Evolutionary conservation across 192 early-diverging fungal genomes (phyloP).

Genomic region (Phlyctochytrium arcticum): DNA sequence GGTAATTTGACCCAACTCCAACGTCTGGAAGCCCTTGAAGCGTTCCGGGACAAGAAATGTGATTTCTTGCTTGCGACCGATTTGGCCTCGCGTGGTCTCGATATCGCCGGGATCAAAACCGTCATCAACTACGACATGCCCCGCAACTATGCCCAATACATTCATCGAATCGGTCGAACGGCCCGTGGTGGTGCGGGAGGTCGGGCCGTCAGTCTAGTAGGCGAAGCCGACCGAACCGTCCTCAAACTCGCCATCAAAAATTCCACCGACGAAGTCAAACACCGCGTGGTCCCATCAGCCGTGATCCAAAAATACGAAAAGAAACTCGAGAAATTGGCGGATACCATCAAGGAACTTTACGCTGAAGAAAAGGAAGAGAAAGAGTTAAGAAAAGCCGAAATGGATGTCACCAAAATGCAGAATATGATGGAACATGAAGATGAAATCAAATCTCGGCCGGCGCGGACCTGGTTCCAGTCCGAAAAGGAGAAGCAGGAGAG

Average conservation of each 20-base stretch:
- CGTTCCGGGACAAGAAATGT: slow-evolving; percentile 79
- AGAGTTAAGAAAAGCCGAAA: slow-evolving; percentile 77
- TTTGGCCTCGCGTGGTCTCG: slow-evolving; percentile 93
- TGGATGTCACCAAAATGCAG: slow-evolving; percentile 80
- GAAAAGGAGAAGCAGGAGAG: slow-evolving; percentile 66
- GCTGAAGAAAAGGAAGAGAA: slow-evolving; percentile 68
- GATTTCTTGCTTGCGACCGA: slow-evolving; percentile 95
- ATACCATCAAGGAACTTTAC: slow-evolving; percentile 39
- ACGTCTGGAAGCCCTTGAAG: slow-evolving; percentile 84
- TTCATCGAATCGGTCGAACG: slow-evolving; percentile 94
- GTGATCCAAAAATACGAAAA: slow-evolving; percentile 73
- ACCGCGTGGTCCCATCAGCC: slow-evolving; percentile 79
- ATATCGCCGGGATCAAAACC: slow-evolving; percentile 93
- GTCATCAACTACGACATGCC: slow-evolving; percentile 99
- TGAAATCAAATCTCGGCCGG: slow-evolving; percentile 87
- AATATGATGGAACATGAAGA: slow-evolving; percentile 80
- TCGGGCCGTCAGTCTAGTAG: slow-evolving; percentile 83
- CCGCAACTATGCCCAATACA: slow-evolving; percentile 82
- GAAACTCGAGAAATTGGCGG: slow-evolving; percentile 64
- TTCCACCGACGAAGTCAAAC: slow-evolving; percentile 70
- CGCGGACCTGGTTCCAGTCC: slow-evolving; percentile 92
- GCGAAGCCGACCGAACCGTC: slow-evolving; percentile 90
- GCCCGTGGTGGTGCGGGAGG: slow-evolving; percentile 86
- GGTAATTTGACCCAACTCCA: slow-evolving; percentile 90
- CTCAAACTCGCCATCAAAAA: slow-evolving; percentile 91